Base-by-base conservation (phyloP, 306 rosid species). In the Cucurbita maxima region DNA sequence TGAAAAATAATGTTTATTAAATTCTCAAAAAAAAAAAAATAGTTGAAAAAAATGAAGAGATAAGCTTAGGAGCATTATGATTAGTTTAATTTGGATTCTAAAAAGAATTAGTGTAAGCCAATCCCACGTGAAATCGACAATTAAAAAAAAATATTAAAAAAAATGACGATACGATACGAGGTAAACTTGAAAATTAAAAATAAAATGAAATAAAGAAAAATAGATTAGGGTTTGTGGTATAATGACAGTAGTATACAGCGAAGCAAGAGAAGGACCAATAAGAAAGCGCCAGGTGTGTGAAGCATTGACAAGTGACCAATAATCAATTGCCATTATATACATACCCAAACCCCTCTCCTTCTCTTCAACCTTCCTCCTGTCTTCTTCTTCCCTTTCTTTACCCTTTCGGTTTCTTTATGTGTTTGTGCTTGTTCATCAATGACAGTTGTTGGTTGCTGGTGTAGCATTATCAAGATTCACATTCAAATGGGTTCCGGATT, bases 391-490 rank as follows among this genome's bases (percentile, higher is more conserved):
- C 8, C 6, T n/a, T 16, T 10, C 4, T 25, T 10, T 48, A 3
- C 22, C 37, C 3, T 22, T 10, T 22, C 1, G 25, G 25, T 22
- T 22, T 22, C 25, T 2, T 30, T 30, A 1, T 30, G 34, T 30
- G 34, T 25, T 25, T 25, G 30, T 25, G 30, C 2, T 30, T 30
- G 34, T 30, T 30, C 34, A 1, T 30, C 3, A 30, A 30, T 30
- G 10, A 76, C 85, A 87, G 98, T 88, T 86, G 97, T 83, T 88
- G 87, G 83, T 94, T 81, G 92, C 96, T 75, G 96, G 80, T 78
- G 98, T 84, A 74, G 98, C 90, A 93, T 83, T 89, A 82, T 93
- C 96, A 93, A 93, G 98, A 90, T 93, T 93, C 97, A 88, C 96
- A 88, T 82, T 85, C 85, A 81, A 76, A 81, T 80, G 18, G 5